Conservation (phyloP, 163 green algal genomes). For the Coccomyxa subellipsoidea region DNA sequence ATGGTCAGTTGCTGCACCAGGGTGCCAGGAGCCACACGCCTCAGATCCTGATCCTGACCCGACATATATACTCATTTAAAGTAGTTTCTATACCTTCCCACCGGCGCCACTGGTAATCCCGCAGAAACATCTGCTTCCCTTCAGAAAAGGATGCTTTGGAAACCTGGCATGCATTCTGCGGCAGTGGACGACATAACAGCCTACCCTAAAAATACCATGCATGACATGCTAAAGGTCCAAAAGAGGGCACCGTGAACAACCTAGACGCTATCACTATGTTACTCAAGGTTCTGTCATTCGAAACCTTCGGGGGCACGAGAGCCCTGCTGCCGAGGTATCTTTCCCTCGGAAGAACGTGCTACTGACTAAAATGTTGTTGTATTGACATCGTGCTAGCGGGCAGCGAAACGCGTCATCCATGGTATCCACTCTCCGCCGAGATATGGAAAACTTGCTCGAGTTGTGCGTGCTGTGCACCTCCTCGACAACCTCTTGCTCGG, state of each 20-base stretch:
- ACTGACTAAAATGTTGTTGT: neutral
- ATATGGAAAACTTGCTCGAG: neutral
- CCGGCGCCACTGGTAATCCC: too few species aligned
- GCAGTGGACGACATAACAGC: neutral
- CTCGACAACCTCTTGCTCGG: neutral
- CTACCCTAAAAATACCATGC: neutral
- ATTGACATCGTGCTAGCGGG: neutral
- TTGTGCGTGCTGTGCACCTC: neutral
- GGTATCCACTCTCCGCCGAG: neutral
- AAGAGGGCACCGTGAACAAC: neutral
- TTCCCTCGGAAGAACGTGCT: neutral
- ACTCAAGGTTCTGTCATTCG: neutral
- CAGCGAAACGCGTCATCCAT: neutral
- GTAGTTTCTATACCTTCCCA: too few species aligned
- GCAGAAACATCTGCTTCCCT: too few species aligned
- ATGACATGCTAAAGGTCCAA: neutral
- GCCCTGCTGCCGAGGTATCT: neutral
- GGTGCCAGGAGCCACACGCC: too few species aligned
- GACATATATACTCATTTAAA: too few species aligned
- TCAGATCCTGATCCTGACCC: too few species aligned
- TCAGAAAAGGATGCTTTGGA: neutral
- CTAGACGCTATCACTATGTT: neutral
- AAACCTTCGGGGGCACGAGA: neutral
- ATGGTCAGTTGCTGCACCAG: too few species aligned
- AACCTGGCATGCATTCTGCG: neutral